Conservation (phyloP, 1,284 basidiomycete genomes). For the Malassezia brasiliensis region DNA sequence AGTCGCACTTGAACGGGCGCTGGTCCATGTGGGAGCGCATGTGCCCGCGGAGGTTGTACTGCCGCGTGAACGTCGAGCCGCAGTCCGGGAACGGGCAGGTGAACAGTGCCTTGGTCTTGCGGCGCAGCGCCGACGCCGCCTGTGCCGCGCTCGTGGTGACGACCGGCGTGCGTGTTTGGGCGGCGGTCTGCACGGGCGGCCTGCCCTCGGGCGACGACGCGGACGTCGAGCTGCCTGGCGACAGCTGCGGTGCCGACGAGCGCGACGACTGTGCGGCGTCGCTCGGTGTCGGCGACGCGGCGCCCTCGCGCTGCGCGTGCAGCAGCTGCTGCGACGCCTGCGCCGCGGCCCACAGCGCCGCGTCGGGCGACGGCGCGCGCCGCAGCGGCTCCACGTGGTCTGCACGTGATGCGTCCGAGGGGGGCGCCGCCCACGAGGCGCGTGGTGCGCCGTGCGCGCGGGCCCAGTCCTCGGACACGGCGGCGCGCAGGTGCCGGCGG, state of each 20-base stretch:
- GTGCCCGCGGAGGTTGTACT: constrained; percentile 63
- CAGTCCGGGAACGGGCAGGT: constrained; percentile 88
- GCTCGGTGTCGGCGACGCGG: background rate
- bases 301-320: background rate
- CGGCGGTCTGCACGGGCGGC: constrained; percentile 7
- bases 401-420: background rate
- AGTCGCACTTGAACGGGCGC: constrained; percentile 81
- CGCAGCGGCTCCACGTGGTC: background rate
- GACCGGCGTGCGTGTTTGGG: constrained; percentile 21
- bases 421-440: background rate
- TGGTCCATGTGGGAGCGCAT: constrained; percentile 92
- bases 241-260: background rate
- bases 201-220: background rate
- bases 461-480: constrained; percentile 12
- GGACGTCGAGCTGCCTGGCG: background rate
- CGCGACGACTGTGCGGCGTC: background rate
- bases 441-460: background rate
- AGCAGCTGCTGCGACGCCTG: background rate
- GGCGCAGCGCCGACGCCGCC: constrained; percentile 73
- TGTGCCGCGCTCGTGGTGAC: constrained; percentile 92
- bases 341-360: background rate
- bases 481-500: constrained; percentile 10
- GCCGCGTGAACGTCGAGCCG: constrained; percentile 64
- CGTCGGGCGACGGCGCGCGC: background rate
- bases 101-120: constrained; percentile 82